Conservation (phyloP, 108 stramenopile species). For the Skeletonema marinoi region DNA sequence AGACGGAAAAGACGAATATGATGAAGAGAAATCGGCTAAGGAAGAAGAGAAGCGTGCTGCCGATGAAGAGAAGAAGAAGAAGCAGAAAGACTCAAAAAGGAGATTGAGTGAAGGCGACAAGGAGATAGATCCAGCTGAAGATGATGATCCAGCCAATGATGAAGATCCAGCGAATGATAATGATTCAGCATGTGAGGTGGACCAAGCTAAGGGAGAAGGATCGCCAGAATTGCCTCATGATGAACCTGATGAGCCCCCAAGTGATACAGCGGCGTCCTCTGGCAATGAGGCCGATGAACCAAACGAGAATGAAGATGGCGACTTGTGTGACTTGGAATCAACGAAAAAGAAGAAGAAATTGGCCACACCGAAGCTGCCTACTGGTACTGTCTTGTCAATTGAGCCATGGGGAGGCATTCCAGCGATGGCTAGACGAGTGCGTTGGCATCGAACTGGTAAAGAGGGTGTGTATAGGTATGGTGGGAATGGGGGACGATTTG, state of each 20-base stretch:
- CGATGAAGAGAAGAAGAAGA: constrained; percentile 22
- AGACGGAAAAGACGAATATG: constrained; percentile 78
- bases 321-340: not conserved
- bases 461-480: constrained; percentile 87
- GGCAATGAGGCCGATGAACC: constrained; percentile 5
- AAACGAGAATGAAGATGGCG: not conserved
- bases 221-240: not conserved
- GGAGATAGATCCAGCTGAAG: constrained; percentile 17
- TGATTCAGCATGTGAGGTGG: constrained; percentile 6
- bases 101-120: not conserved
- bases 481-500: constrained; percentile 88
- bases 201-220: constrained; percentile 5
- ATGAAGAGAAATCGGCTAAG: constrained; percentile 65
- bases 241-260: not conserved
- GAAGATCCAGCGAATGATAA: constrained; percentile 32
- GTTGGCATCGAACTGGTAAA: constrained; percentile 81
- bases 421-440: constrained; percentile 70
- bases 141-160: constrained; percentile 39
- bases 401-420: constrained; percentile 80
- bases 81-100: constrained; percentile 14
- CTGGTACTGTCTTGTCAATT: constrained; percentile 81
- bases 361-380: constrained; percentile 69
- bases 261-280: not conserved
- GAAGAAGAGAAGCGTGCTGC: constrained; percentile 49
- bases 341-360: constrained; percentile 64